Conservation (phyloP, 305 asterid species). For the Solanum hybrid region DNA sequence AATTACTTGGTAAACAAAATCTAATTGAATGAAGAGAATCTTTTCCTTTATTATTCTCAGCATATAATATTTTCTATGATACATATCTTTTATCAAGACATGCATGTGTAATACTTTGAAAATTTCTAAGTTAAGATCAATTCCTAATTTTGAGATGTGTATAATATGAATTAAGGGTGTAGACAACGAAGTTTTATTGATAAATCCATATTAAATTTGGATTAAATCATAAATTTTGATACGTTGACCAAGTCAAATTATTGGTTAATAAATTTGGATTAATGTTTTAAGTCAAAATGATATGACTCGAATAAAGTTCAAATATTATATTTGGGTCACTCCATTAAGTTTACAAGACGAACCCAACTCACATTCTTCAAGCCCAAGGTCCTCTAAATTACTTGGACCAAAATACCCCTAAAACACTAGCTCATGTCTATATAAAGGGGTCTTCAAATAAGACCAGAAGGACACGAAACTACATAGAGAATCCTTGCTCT, state of each 20-base stretch:
- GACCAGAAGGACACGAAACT: neutral
- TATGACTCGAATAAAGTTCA: neutral
- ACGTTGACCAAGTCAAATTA: neutral
- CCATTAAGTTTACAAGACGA: neutral
- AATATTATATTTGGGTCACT: neutral
- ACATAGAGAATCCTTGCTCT: neutral
- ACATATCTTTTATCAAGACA: neutral
- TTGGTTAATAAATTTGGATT: neutral
- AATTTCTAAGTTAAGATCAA: neutral
- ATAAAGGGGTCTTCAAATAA: neutral
- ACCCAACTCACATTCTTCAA: neutral
- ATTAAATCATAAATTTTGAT: neutral
- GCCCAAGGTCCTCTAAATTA: neutral
- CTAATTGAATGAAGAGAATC: neutral
- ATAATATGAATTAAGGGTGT: neutral
- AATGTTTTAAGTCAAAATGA: neutral
- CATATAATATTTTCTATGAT: neutral
- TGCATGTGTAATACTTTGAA: neutral
- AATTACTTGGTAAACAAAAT: neutral
- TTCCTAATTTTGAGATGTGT: neutral
- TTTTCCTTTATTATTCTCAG: neutral
- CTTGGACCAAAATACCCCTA: neutral
- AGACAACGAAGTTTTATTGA: neutral
- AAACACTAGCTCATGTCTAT: neutral
- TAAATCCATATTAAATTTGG: too few species aligned